Evolutionary conservation across 768 basidiomycete genomes (phyloP), one percentile per base, ranked within the genome.

Genomic region (Lactarius indigo): DNA sequence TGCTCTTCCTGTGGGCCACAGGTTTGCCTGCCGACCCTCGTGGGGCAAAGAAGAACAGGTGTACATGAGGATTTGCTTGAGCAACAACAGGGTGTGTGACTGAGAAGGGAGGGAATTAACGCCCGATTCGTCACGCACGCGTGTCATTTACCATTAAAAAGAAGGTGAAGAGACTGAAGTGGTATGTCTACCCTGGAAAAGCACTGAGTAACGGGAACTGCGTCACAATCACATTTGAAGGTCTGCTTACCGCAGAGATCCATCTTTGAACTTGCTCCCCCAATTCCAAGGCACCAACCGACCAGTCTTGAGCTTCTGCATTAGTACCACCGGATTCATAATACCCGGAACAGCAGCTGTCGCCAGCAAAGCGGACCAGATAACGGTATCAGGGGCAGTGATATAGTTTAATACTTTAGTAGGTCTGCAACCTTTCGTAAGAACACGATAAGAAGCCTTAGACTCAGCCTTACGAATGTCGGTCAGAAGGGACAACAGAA

Each of bases 341-440:
- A 98, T 96, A 0, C 96, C 94, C 0, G 96, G 96, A 2, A 97
- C 96, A 28, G 96, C 96, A 3, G 96, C 95, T 5, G 93, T 94
- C 7, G 94, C 94, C 50, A 96, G 78, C 42, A 92, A 72, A 2
- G 90, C 89, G 54, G 85, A 88, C 90, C 90, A 92, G 63, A 92
- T 90, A 23, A 92, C 80, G 3, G 89, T 91, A 75, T 98, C 92
- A 0, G 97, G 97, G n/a, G 95, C 91, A 23, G 94, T 96, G 68
- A 98, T 85, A 73, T 97, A 94, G 75, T 98, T 99, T 13, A 99
- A 81, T 2, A 99, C 79, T 76, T 98, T 98, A 2, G 97, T 98
- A 2, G 97, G 97, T 15, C 92, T 94, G 68, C 66, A 73, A 66
- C 7, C 64, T 68, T 31, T 68, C 68, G 60, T 69, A 61, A 61